These are phyloP conservation scores for Pseudoturritis turrita DNA, from an alignment of 345 rosid genomes.

Conservation along the genomic window DNA sequence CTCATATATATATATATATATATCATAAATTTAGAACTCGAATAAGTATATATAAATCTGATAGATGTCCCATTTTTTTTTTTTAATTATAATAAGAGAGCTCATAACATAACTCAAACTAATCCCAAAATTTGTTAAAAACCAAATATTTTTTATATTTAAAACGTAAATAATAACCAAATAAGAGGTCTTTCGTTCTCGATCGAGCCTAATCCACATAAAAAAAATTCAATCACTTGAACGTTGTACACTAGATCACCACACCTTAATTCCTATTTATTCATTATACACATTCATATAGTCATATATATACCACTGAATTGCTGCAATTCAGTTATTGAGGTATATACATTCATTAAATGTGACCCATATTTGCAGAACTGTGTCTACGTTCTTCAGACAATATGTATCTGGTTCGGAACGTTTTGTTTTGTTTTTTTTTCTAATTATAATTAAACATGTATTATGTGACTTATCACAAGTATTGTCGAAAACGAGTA, in stretches of 20 bases:
- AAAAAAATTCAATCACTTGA: neutral
- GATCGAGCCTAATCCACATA: neutral
- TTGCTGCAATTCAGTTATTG: neutral
- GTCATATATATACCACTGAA: conserved; percentile 1
- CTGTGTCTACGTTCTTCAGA: conserved; percentile 24
- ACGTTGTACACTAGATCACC: neutral
- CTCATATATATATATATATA: too few species aligned
- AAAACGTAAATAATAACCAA: neutral
- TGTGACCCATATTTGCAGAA: conserved; percentile 15
- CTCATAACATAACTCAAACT: neutral
- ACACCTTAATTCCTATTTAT: neutral
- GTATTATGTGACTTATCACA: conserved; percentile 1
- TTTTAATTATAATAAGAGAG: neutral
- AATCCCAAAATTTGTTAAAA: neutral
- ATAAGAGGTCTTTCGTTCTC: neutral
- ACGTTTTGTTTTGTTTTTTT: neutral
- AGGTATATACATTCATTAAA: conserved; percentile 4
- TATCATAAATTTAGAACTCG: neutral
- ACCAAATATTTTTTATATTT: neutral
- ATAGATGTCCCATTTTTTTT: neutral
- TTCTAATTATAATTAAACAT: neutral
- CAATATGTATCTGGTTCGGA: neutral
- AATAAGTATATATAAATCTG: neutral
- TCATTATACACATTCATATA: neutral
- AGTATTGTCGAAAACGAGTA: neutral